These are phyloP conservation scores for Boletales sp. DNA, from an alignment of 768 basidiomycete genomes.

Conservation along the genomic window DNA sequence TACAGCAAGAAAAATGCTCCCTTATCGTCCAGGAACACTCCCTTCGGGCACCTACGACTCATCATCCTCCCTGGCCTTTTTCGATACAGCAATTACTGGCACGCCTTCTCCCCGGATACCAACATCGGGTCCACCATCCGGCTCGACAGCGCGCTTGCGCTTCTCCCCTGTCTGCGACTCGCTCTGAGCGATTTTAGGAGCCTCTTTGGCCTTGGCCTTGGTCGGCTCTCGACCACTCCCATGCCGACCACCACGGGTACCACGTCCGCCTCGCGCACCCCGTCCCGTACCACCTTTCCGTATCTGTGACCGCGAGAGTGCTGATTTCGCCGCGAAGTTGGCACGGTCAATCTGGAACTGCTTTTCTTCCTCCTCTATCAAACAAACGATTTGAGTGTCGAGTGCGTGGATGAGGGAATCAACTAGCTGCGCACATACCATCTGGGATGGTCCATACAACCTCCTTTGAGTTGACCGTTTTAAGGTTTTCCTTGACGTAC, in stretches of 20 bases:
- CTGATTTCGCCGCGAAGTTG: conserved; percentile 57
- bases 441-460: conserved; percentile 62
- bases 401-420: background rate
- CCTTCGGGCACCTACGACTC: conserved; percentile 9
- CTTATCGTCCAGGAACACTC: too few relatives aligned
- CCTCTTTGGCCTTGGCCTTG: conserved; percentile 14
- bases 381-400: background rate
- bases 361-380: conserved; percentile 67
- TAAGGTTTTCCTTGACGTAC: conserved; percentile 63
- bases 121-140: conserved; percentile 70
- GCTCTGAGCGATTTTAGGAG: conserved; percentile 23
- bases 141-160: conserved; percentile 72
- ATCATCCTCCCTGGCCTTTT: conserved; percentile 42
- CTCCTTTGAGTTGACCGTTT: conserved; percentile 59
- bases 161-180: conserved; percentile 63
- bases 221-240: conserved; percentile 20
- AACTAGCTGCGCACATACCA: conserved; percentile 38
- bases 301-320: conserved; percentile 37
- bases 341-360: conserved; percentile 74
- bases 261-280: conserved; percentile 45
- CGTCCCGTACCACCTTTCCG: conserved; percentile 36
- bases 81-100: conserved; percentile 40
- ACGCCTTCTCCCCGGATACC: conserved; percentile 62
- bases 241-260: conserved; percentile 33
- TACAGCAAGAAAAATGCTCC: background rate